These are phyloP conservation scores for Pezizomycotina sp. DNA, from an alignment of 2,329 filamentous ascomycete genomes.

Conservation along the genomic window DNA sequence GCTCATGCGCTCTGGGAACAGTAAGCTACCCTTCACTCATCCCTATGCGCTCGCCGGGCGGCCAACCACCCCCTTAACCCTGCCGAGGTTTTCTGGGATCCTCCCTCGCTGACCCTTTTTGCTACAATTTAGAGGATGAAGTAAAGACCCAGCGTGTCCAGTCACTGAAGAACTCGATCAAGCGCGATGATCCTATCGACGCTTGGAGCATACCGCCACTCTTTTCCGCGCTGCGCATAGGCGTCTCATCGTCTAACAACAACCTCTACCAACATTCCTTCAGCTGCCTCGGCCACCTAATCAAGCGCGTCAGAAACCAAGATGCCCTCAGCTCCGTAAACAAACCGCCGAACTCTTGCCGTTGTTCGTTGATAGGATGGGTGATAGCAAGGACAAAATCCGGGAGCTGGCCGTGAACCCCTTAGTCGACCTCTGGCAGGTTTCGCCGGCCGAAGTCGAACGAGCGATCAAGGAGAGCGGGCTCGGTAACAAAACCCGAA, in stretches of 20 bases:
- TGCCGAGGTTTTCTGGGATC: not conserved
- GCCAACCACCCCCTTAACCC: slow-evolving; percentile 8
- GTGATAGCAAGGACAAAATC: slow-evolving; percentile 75
- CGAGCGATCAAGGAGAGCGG: slow-evolving; percentile 60
- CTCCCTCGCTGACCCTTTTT: slow-evolving; percentile 13
- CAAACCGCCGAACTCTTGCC: slow-evolving; percentile 57
- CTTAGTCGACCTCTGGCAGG: slow-evolving; percentile 59
- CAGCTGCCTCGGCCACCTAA: slow-evolving; percentile 69
- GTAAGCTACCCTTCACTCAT: slow-evolving; percentile 12
- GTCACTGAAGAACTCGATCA: slow-evolving; percentile 16
- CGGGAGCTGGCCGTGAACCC: slow-evolving; percentile 57
- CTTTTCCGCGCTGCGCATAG: slow-evolving; percentile 65
- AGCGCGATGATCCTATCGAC: slow-evolving; percentile 18
- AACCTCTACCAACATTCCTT: slow-evolving; percentile 68
- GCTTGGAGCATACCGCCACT: slow-evolving; percentile 45
- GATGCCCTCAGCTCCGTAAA: slow-evolving; percentile 54
- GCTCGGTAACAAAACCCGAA: slow-evolving; percentile 65
- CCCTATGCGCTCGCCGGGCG: slow-evolving; percentile 5
- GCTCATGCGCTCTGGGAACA: slow-evolving; percentile 16
- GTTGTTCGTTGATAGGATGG: slow-evolving; percentile 65
- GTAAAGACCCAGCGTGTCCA: slow-evolving; percentile 15
- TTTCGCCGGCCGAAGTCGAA: slow-evolving; percentile 58
- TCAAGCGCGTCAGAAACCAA: slow-evolving; percentile 73
- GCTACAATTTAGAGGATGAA: slow-evolving; percentile 15
- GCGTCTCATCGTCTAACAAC: slow-evolving; percentile 59